A percentile compares a stretch with the other conserved stretches of the same genome.
phyloP scores from a whole-genome alignment of 352 stramenopile species.

The Pythium vanterpoolii region DNA sequence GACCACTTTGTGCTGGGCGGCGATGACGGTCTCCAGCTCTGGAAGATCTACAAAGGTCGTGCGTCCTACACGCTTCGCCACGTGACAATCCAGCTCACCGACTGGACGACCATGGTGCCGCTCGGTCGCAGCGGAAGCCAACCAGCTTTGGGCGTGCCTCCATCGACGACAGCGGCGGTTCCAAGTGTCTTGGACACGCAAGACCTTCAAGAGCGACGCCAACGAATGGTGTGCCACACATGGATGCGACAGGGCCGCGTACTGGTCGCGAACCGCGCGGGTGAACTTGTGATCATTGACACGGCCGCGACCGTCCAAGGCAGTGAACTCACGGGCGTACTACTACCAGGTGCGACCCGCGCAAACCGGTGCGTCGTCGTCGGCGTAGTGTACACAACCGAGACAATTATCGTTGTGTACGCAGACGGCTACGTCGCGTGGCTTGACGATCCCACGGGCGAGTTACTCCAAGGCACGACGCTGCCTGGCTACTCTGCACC shows the following conservation, averaged over 20 bases:
- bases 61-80: slow-evolving; percentile 24
- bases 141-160: background rate
- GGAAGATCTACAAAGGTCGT: slow-evolving; percentile 53
- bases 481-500: slow-evolving; percentile 23
- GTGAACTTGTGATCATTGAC: slow-evolving; percentile 59
- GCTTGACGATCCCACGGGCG: slow-evolving; percentile 41
- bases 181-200: slow-evolving; percentile 9
- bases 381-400: slow-evolving; percentile 47
- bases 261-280: slow-evolving; percentile 45
- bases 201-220: slow-evolving; percentile 49
- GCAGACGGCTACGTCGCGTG: slow-evolving; percentile 44
- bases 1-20: slow-evolving; percentile 66
- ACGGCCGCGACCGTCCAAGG: slow-evolving; percentile 21
- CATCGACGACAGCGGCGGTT: background rate
- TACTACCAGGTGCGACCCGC: slow-evolving; percentile 32
- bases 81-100: slow-evolving; percentile 23
- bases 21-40: slow-evolving; percentile 60
- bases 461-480: slow-evolving; percentile 34
- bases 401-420: slow-evolving; percentile 51
- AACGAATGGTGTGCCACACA: slow-evolving; percentile 48
- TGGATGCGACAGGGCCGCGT: slow-evolving; percentile 50
- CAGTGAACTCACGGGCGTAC: slow-evolving; percentile 22
- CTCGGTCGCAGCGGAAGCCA: slow-evolving; percentile 5
- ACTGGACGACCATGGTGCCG: slow-evolving; percentile 5
- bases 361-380: slow-evolving; percentile 36